Base-by-base conservation (phyloP, 2,329 filamentous ascomycete species). In the Trichophyton schoenleinii region DNA sequence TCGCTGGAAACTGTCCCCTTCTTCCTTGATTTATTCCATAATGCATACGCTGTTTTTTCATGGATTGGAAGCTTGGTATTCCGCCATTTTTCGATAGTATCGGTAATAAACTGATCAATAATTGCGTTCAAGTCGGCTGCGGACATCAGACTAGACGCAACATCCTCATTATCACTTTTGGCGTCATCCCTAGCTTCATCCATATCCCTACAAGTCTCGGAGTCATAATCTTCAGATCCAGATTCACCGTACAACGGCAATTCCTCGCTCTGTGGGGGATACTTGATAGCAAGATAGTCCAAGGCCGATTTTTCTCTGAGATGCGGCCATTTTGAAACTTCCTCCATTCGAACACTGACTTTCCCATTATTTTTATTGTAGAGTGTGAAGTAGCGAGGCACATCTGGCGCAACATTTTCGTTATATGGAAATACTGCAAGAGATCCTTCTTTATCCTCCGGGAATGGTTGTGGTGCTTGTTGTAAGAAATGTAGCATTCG, bases 121-220 rank as follows among this genome's bases (percentile, higher is more conserved):
- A 82, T 72, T 0, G 70, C 65, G 2, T 79, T 71, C 22, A 87
- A 75, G 46, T 82, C 76, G 0, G 80, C 77, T 2, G 57, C 38
- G 8, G 74, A 71, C 11, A 85, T 70, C 52, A 67, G 46, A 31
- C 13, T 28, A 52, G 46, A 64, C 13, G 28, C 34, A 36, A 8
- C 28, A 63, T 62, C 66, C 9, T 61, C 67, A 13, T 60, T 49
- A 13, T 63, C 63, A 25, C 61, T 57, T 4, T 61, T 42, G 8
- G 64, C 63, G 22, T 70, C 74, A 59, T 75, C 73, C 46, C 74
- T 72, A 63, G 86, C 83, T 34, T 80, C 74, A 53, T 85, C 78
- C 8, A 88, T 86, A 67, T 88, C 86, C 49, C 73, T 73, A 75
- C 79, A 81, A 0, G 82, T 86, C 41, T 82, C 78, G 9, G 80